Evolutionary conservation across 2,329 filamentous ascomycete genomes (phyloP).

Genomic region (Aspergillus ustus): DNA sequence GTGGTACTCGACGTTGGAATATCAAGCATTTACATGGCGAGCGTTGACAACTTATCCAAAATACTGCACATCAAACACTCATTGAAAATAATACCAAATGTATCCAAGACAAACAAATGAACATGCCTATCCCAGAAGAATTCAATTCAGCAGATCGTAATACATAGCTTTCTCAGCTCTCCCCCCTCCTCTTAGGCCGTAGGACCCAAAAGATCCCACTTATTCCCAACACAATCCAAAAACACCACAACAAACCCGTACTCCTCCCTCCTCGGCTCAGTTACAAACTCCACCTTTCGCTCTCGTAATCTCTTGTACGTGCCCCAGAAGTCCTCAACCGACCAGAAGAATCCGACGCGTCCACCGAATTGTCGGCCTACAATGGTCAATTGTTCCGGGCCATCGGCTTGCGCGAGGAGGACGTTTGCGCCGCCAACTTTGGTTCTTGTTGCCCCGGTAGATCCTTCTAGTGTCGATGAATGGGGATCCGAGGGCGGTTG

Average conservation of each 20-base stretch:
- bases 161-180: background rate
- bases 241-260: background rate
- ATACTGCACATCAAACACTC: background rate
- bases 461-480: background rate
- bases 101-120: background rate
- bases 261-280: background rate
- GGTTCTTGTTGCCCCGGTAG: background rate
- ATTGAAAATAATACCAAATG: background rate
- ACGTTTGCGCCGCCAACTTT: background rate
- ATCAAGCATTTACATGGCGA: background rate
- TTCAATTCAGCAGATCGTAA: background rate
- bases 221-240: background rate
- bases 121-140: background rate
- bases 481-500: background rate
- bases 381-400: background rate
- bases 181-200: background rate
- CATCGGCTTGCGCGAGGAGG: background rate
- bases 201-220: background rate
- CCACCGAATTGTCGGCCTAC: background rate
- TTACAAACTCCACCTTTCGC: background rate
- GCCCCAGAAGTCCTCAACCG: background rate
- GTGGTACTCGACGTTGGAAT: conserved; percentile 6
- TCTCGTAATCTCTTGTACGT: background rate
- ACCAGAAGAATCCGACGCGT: background rate
- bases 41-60: background rate